Base-by-base conservation (phyloP, 179 eudicot genomes). In the Sideroxylon spinosum region DNA sequence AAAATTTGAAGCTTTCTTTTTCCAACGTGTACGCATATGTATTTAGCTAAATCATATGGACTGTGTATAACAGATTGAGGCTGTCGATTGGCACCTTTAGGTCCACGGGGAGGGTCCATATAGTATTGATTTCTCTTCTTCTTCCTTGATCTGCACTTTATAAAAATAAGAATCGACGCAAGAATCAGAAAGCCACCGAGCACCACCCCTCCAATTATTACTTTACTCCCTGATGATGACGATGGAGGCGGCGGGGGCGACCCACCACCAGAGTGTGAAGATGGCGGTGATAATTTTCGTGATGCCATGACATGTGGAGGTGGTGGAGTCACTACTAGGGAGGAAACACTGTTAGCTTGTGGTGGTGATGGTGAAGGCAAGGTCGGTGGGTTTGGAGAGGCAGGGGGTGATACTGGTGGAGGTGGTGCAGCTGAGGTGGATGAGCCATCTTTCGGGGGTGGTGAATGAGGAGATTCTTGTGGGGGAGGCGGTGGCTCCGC, bases 81-180 rank as follows among this genome's bases (percentile, higher is more conserved):
- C 1, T 25, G 23, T 7, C 17, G 16, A 11, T 28, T 16, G 19
- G 22, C 67, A 90, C 93, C 91, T 85, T 83, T 80, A 71, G 79
- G 79, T 72, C 70, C 79, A 44, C 44, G 44, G 5, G 70, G 68
- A 78, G 74, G 46, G 49, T 81, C 86, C 71, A 55, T 65, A 25
- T 86, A 86, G 73, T 77, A 80, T 44, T 66, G 57, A 28, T 74
- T 67, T 72, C 71, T 90, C 81, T 75, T 91, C 89, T 86, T 93
- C 85, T 68, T 91, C 75, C 79, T 86, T 0, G 50, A 32, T 65
- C 82, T 61, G 74, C 86, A 90, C 17, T 80, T 1, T 22, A 85
- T 49, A 55, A 88, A 88, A 52, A 85, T 32, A 32, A 84, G 11
- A 9, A 87, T 8, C 68, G 83, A 11, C 16, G 88, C 81, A 59